These are phyloP conservation scores for Trypanosoma boissoni DNA, from an alignment of 208 protist genomes.

Conservation along the genomic window DNA sequence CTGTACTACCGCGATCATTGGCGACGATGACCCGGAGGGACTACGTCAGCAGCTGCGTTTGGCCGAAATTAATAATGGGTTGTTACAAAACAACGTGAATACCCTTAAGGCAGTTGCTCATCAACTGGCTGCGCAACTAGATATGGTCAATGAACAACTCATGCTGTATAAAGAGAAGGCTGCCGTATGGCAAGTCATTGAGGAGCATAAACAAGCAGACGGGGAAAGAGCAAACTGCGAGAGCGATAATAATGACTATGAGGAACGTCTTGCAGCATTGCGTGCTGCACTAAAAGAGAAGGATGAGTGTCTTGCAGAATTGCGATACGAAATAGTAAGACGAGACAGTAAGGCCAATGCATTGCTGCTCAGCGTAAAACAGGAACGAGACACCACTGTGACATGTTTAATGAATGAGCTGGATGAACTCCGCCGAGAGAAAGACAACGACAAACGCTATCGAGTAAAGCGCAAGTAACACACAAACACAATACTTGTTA, in stretches of 20 bases:
- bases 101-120: conserved; percentile 27
- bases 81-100: conserved; percentile 33
- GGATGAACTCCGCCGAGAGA: not conserved
- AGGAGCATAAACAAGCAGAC: not conserved
- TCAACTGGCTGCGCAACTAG: conserved; percentile 27
- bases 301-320: conserved; percentile 10
- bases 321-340: conserved; percentile 2
- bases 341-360: not conserved
- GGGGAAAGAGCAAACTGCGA: not conserved
- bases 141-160: conserved; percentile 21
- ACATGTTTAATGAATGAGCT: not conserved
- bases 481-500: not conserved
- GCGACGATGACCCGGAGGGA: not conserved
- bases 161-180: conserved; percentile 10
- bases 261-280: conserved; percentile 17
- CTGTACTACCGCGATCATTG: not conserved
- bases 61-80: conserved; percentile 19
- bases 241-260: conserved; percentile 4
- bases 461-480: not conserved
- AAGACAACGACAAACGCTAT: not conserved
- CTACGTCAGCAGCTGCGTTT: not conserved
- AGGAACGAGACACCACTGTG: not conserved
- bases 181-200: not conserved
- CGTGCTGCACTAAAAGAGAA: conserved; percentile 10
- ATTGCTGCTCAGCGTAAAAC: not conserved